phyloP scores from a whole-genome alignment of 73 alveolate genomes.

The Paramecium biaurelia region DNA sequence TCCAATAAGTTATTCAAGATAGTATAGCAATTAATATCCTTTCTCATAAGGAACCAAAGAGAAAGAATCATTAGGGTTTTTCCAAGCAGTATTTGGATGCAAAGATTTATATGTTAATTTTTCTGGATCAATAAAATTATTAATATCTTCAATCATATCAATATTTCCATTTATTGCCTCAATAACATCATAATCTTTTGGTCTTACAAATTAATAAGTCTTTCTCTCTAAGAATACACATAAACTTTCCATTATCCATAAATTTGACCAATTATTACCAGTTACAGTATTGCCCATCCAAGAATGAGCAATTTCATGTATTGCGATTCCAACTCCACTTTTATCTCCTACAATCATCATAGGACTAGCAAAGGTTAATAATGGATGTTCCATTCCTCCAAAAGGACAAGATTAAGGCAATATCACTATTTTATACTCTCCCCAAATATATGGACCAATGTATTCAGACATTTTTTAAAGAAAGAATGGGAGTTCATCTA shows the following conservation, averaged over 20 bases:
- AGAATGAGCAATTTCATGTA: conserved; percentile 98
- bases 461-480: conserved; percentile 78
- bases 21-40: conserved; percentile 64
- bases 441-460: conserved; percentile 96
- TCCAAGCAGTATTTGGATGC: conserved; percentile 63
- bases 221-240: conserved; percentile 82
- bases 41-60: conserved; percentile 67
- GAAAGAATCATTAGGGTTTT: conserved; percentile 70
- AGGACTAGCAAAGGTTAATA: conserved; percentile 95
- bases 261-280: conserved; percentile 92
- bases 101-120: conserved; percentile 51
- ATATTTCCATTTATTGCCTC: background rate
- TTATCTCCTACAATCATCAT: conserved; percentile 96
- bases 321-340: conserved; percentile 89
- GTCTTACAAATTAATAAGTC: conserved; percentile 64
- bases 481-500: conserved; percentile 76
- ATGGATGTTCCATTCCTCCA: conserved; percentile 99
- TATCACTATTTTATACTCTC: conserved; percentile 86
- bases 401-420: conserved; percentile 97
- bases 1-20: conserved; percentile 61
- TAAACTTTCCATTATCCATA: conserved; percentile 98
- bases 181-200: conserved; percentile 63
- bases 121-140: background rate
- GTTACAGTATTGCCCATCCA: conserved; percentile 99
- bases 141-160: conserved; percentile 47